Evolutionary conservation across 805 yeast genomes (phyloP), one percentile per base, ranked within the genome.

Genomic region (Yarrowia osloensis): DNA sequence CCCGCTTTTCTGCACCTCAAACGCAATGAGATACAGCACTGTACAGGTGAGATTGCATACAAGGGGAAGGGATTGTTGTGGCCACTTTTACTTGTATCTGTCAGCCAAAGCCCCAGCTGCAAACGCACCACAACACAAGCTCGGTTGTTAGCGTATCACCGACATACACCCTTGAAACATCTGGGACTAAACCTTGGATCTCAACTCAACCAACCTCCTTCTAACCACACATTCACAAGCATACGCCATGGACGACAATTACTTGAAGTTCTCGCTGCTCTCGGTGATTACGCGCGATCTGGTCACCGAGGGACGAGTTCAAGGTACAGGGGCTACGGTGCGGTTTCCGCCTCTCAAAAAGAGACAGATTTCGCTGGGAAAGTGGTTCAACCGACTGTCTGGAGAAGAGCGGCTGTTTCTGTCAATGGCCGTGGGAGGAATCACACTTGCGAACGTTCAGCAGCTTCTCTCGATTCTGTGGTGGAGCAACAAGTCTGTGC

Each of bases 401-500:
- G 26, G 31, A n/a, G 44, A 35, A 35, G 61, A 54, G 31, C 42
- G 61, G 61, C 21, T 54, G 12, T 54, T 54, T 11, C 44, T 54
- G 42, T 35, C 42, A 6, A 12, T 22, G 31, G 61, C 61, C 11
- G 17, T 35, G 1, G 61, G 57, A 21, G 61, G 61, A 24, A 15
- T 54, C 61, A 37, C 61, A 9, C 7, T 37, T 44, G 61, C 61
- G 8, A 54, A 54, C 21, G 12, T 24, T 6, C 61, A 35, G 11
- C 61, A 54, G 12, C 33, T 54, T 11, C 7, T 54, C 0, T 22
- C 42, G 12, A 54, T 54, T 21, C 33, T 54, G 33, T 54, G 61
- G 61, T 37, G 17, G 29, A 37, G 61, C 21, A 54, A 54, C 33
- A 54, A 54, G 61, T 54, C 61, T 37, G 61, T 54, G 7, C 33